phyloP scores from a whole-genome alignment of 2,329 filamentous ascomycete genomes.

The Fusarium torulosum region DNA sequence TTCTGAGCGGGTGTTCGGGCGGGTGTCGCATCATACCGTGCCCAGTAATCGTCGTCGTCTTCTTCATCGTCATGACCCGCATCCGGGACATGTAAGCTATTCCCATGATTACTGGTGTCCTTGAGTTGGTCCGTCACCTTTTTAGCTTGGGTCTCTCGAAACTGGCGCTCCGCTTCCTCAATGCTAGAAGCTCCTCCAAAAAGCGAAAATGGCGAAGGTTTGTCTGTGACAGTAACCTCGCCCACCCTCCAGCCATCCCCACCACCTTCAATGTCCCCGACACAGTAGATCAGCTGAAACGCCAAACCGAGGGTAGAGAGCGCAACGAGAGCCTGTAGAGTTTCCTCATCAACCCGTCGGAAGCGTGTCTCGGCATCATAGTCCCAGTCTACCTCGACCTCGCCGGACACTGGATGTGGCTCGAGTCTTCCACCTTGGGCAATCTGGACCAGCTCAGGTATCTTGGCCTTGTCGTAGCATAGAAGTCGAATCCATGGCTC shows the following conservation, averaged over 20 bases:
- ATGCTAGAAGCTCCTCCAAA: conserved; percentile 67
- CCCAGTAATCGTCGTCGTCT: conserved; percentile 85
- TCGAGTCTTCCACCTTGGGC: conserved; percentile 75
- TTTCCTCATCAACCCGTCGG: conserved; percentile 79
- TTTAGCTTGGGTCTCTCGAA: conserved; percentile 53
- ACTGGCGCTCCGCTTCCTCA: conserved; percentile 71
- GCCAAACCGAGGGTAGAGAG: conserved; percentile 72
- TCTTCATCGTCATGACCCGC: conserved; percentile 61
- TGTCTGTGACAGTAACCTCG: conserved; percentile 73
- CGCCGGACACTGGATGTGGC: conserved; percentile 84
- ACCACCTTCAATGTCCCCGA: conserved; percentile 70
- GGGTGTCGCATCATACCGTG: conserved; percentile 79
- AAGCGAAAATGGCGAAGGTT: conserved; percentile 65
- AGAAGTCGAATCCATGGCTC: conserved; percentile 81
- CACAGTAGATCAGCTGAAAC: conserved; percentile 78
- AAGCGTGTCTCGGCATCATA: conserved; percentile 73
- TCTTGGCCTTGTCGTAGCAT: conserved; percentile 72
- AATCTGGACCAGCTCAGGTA: conserved; percentile 69
- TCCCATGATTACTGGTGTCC: conserved; percentile 20
- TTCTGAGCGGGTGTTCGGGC: conserved; percentile 72
- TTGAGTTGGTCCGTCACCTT: conserved; percentile 38
- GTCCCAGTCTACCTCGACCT: conserved; percentile 80
- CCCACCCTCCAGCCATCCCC: conserved; percentile 78
- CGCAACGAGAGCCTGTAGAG: conserved; percentile 75
- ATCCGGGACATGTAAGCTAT: conserved; percentile 31